Base-by-base conservation (phyloP, 768 basidiomycete genomes). In the Hirschioporus abietinus region DNA sequence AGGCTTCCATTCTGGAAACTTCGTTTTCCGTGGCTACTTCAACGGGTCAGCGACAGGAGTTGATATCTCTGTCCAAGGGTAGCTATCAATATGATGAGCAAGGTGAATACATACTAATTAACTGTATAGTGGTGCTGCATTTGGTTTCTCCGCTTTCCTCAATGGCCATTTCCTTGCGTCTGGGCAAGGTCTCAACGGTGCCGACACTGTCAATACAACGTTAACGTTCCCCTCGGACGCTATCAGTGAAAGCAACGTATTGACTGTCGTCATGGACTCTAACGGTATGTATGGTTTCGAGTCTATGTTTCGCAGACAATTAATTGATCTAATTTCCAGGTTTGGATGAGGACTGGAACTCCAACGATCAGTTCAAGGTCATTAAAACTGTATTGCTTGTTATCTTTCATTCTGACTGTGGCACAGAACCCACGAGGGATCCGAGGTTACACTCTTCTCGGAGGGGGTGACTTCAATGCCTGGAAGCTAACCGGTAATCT, bases 401-500 rank as follows among this genome's bases (percentile, higher is more conserved):
- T 3, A 15, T 61, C 24, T 64, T 27, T 66, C n/a, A 26, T n/a
- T 3, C 62, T 35, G 23, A 65, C 25, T 12, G 60, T 58, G 27
- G 35, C 60, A 58, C 66, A 74, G 70, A 69, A 65, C 8, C 75
- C 75, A 17, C 73, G 75, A 9, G 75, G 75, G 0, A 70, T 76
- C 25, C 68, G 72, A 24, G 75, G 75, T 1, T 76, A 76, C 68
- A 64, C 58, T 25, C 68, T 75, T 6, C 62, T 73, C 24, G 73
- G 72, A 1, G 70, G 69, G 12, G 64, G 63, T 61, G 71, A 71
- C 42, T 76, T 76, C 59, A 68, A 68, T 25, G 17, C 6, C 20
- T 76, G 75, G 75, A 74, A 72, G 61, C 65, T 76, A 10, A 63
- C 71, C 20, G 71, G 71, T 57, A 75, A 74, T 65, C 65, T 73